Evolutionary conservation across 2,329 filamentous ascomycete species (phyloP).

Genomic region (Fusarium anthophilum): DNA sequence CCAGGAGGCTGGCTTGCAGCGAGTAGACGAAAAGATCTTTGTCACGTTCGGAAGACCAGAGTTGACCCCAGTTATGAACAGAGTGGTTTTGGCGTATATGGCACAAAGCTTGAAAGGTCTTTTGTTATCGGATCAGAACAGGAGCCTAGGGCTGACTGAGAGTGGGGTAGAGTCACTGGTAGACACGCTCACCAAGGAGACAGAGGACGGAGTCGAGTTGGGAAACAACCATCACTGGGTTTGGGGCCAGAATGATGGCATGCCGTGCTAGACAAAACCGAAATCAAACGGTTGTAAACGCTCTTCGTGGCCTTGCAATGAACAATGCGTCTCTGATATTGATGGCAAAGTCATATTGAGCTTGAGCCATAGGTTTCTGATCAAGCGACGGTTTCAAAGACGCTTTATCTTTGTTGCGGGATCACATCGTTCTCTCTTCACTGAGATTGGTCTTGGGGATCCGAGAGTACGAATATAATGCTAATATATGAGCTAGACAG

Average conservation of each 20-base stretch:
- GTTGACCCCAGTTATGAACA: rapidly evolving
- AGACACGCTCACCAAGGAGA: background rate
- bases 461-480: rapidly evolving
- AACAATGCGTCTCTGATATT: background rate
- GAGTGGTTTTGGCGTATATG: background rate
- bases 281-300: rapidly evolving
- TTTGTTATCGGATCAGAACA: background rate
- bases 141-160: background rate
- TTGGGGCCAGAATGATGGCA: background rate
- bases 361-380: rapidly evolving
- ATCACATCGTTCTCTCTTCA: background rate
- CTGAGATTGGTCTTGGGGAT: background rate
- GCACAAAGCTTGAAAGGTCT: rapidly evolving
- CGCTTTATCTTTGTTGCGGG: rapidly evolving
- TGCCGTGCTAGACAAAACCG: rapidly evolving
- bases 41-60: background rate
- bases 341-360: background rate
- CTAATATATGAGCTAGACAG: background rate
- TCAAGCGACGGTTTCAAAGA: rapidly evolving
- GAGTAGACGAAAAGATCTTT: background rate
- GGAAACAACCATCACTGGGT: background rate
- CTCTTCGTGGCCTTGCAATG: background rate
- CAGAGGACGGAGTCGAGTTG: rapidly evolving
- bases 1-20: rapidly evolving
- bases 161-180: rapidly evolving